Base-by-base conservation (phyloP, 352 stramenopile species). In the Thalassiosira livingstoniorum region DNA sequence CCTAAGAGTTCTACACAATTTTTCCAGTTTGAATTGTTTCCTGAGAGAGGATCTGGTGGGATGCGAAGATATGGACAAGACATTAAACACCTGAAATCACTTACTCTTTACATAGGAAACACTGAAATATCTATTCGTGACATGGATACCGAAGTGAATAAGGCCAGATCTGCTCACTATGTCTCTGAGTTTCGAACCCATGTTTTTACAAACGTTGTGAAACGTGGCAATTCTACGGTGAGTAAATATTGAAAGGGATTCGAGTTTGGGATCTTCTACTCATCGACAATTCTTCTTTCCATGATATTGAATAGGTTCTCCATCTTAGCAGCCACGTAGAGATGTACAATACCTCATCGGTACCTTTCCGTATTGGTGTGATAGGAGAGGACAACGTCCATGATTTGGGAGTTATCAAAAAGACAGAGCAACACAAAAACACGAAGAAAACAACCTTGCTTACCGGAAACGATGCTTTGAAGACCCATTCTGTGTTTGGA, bases 21-120 rank as follows among this genome's bases (percentile, higher is more conserved):
- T 72, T 95, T 95, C 76, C 85, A 85, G 43, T 95, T 95, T 75
- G 80, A 92, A 58, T 81, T 91, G 53, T 91, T 91, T 68, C 83
- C 74, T 39, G 86, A 84, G 35, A 71, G 71, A 29, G 90, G 91
- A n/a, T 89, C 77, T 43, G 92, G 90, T 51, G 91, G 90, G 10
- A 86, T 77, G 43, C 62, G 90, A 67, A 67, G 78, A 23, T 95
- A 95, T 77, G 91, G 91, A 11, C 90, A 95, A 87, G 92, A 95
- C 82, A 78, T 93, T 0, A 85, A 79, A 66, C 79, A 89, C 51
- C 69, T 78, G 51, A 95, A 95, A 80, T 83, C 72, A 31, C 51
- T 95, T 1, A 86, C 65, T 7, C 61, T 95, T 0, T 85, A 85
- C 68, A 68, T 92, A 60, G 72, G 70, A 35, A 80, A 80, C 21